Evolutionary conservation across 805 yeast species (phyloP), one percentile per base, ranked within the genome.

Genomic region (Sugiyamaella americana): DNA sequence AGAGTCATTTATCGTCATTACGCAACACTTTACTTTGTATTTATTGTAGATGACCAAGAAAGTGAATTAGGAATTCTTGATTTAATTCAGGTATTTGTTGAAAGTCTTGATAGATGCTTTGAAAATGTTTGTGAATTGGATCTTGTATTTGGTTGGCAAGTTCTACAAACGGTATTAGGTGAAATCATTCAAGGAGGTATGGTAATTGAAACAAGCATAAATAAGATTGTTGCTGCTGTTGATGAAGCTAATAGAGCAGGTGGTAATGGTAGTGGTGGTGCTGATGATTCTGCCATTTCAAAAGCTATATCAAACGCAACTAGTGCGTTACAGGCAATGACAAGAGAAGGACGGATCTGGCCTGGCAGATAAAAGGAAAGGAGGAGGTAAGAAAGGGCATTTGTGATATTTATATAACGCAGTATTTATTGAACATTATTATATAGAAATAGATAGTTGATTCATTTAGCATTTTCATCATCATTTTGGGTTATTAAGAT

Each of bases 101-200:
- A 93, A 64, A 84, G 95, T 44, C 73, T 93, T 54, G 96, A 93
- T 62, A 79, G 84, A 49, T 93, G 98, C 65, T 93, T 93, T 66
- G 82, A 81, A 51, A 89, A 88, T 59, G 98, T 93, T 4, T 89
- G 96, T 64, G 98, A 93, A 62, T 72, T 93, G 56, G 98, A 93
- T 66, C 72, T 93, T 52, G 96, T 93, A n/a, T 91, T 89, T 68
- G 97, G 97, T 16, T 93, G 98, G 98, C 97, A 93, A 66, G 94
- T 88, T 3, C 69, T 91, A 26, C 94, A 91, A 62, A 83, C 95
- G 1, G 96, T 91, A 1, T 65, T 89, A 41, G 67, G 60, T 58
- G 98, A 93, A 58, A 84, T 93, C 29, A 82, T 93, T 1, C 98
- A 93, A 62, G 98, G 98, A 21, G 98, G 98, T 0, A 83, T 93